Evolutionary conservation across 352 stramenopile species (phyloP).

Genomic region (Pythium folliculosum): DNA sequence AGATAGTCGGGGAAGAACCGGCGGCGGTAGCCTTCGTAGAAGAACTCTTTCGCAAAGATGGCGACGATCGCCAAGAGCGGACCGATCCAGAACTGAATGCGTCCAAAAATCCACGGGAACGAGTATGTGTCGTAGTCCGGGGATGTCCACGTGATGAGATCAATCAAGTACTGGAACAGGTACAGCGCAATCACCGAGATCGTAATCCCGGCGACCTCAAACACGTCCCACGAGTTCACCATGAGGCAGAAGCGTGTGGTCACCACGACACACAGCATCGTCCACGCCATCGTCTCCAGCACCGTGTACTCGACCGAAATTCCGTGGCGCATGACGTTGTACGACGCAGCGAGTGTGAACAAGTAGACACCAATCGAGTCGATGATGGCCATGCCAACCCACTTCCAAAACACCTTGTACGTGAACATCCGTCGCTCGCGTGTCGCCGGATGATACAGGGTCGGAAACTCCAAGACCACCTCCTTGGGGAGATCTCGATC

Average conservation of each 20-base stretch:
- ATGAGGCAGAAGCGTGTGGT: slow-evolving; percentile 78
- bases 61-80: slow-evolving; percentile 70
- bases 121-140: slow-evolving; percentile 72
- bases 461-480: slow-evolving; percentile 60
- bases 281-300: slow-evolving; percentile 71
- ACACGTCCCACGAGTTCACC: slow-evolving; percentile 78
- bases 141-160: slow-evolving; percentile 56
- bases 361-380: slow-evolving; percentile 80
- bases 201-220: slow-evolving; percentile 56
- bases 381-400: slow-evolving; percentile 74
- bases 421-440: slow-evolving; percentile 67
- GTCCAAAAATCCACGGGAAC: slow-evolving; percentile 78
- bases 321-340: slow-evolving; percentile 66
- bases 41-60: slow-evolving; percentile 69
- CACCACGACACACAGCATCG: slow-evolving; percentile 74
- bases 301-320: slow-evolving; percentile 62
- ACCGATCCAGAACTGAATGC: slow-evolving; percentile 69
- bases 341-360: slow-evolving; percentile 44
- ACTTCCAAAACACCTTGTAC: slow-evolving; percentile 88
- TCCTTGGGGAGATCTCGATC: slow-evolving; percentile 79
- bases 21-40: slow-evolving; percentile 65
- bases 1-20: slow-evolving; percentile 71
- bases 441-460: slow-evolving; percentile 62
- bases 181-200: slow-evolving; percentile 65
- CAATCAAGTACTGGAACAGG: slow-evolving; percentile 65